Percentiles rank a stretch among this genome's conserved stretches.
These are phyloP conservation scores for Penstemon newberryi DNA, from an alignment of 257 asterid species.

Conservation along the genomic window DNA sequence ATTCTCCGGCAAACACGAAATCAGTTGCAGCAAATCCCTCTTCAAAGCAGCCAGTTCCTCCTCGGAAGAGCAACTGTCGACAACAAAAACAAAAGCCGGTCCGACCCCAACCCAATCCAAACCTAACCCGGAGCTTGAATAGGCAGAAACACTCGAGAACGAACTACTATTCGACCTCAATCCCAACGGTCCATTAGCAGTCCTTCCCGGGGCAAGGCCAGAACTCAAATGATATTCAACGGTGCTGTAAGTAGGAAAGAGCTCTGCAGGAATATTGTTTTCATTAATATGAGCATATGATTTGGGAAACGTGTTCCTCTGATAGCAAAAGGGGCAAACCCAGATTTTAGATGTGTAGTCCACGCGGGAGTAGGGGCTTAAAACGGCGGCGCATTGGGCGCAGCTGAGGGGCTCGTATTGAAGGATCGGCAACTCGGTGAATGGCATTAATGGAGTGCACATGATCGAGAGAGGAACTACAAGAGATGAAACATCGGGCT, in stretches of 20 bases:
- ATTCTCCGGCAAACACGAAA: conserved; percentile 74
- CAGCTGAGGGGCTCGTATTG: conserved; percentile 75
- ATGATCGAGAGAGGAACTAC: conserved; percentile 82
- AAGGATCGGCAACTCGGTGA: conserved; percentile 78
- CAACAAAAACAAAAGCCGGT: conserved; percentile 83
- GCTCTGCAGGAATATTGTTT: conserved; percentile 88
- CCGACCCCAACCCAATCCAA: conserved; percentile 50
- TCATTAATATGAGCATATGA: conserved; percentile 67
- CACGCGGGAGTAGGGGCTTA: conserved; percentile 88
- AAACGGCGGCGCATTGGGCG: conserved; percentile 66
- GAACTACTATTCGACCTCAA: conserved; percentile 47
- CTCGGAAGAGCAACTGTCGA: conserved; percentile 67
- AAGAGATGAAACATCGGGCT: conserved; percentile 61
- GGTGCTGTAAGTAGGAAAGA: conserved; percentile 89
- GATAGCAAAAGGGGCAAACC: conserved; percentile 78
- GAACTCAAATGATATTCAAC: conserved; percentile 74
- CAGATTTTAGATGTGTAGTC: conserved; percentile 71
- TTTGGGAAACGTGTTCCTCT: conserved; percentile 67
- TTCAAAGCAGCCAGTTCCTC: conserved; percentile 71
- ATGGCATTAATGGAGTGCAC: conserved; percentile 74
- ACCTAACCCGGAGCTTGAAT: conserved; percentile 41
- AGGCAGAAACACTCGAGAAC: conserved; percentile 45
- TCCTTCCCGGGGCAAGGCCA: conserved; percentile 35
- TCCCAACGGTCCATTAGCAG: conserved; percentile 37
- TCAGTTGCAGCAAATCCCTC: conserved; percentile 68